These are phyloP conservation scores for Pulveroboletus sp. DNA, from an alignment of 768 basidiomycete genomes.

Conservation along the genomic window DNA sequence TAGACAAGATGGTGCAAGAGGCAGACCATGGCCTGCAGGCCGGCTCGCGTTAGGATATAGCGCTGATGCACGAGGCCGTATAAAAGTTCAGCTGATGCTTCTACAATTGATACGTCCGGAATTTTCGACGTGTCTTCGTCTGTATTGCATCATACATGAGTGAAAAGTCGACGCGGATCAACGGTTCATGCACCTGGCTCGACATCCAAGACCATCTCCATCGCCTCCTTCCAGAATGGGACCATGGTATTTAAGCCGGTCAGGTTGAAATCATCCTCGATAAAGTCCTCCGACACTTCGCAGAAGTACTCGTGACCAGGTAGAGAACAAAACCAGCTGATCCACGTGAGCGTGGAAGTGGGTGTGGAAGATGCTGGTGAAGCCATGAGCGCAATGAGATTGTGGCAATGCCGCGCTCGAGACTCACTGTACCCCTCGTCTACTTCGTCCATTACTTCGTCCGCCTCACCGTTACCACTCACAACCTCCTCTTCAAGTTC, in stretches of 20 bases:
- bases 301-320: slow-evolving; percentile 98
- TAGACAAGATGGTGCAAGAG: slow-evolving; percentile 12
- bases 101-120: slow-evolving; percentile 97
- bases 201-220: slow-evolving; percentile 99
- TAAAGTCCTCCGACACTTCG: slow-evolving; percentile 97
- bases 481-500: slow-evolving; percentile 58
- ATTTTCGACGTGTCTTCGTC: slow-evolving; percentile 94
- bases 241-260: slow-evolving; percentile 95
- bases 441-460: slow-evolving; percentile 74
- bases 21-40: slow-evolving; percentile 88
- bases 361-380: slow-evolving; percentile 78
- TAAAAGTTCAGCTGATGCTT: slow-evolving; percentile 94
- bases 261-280: slow-evolving; percentile 98
- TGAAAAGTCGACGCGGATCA: slow-evolving; percentile 9
- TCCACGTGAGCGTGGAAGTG: slow-evolving; percentile 91
- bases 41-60: slow-evolving; percentile 92
- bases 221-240: slow-evolving; percentile 99
- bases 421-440: slow-evolving; percentile 76
- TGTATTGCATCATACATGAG: slow-evolving; percentile 26
- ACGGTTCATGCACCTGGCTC: slow-evolving; percentile 76
- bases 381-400: slow-evolving; percentile 16
- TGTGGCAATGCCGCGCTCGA: slow-evolving; percentile 7
- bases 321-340: slow-evolving; percentile 92
- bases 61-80: slow-evolving; percentile 98
- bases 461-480: slow-evolving; percentile 57